Evolutionary conservation across 371 early-diverging fungal genomes (phyloP).

Genomic region (Batrachochytrium dendrobatidis): DNA sequence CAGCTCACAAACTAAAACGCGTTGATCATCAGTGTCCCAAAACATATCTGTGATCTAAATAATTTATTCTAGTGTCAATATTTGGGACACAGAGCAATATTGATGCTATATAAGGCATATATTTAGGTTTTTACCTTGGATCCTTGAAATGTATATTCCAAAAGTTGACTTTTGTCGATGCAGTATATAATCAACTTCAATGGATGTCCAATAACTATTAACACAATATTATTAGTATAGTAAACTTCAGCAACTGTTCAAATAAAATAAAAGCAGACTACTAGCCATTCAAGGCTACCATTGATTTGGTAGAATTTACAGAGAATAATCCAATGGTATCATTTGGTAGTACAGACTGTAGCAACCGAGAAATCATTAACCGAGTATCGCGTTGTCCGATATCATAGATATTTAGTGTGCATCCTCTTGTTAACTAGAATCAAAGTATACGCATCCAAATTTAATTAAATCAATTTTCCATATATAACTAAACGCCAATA

Average conservation of each 20-base stretch:
- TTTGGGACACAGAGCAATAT: slow-evolving; percentile 7
- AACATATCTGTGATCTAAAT: not conserved
- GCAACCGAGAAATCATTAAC: not conserved
- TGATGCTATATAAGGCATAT: not conserved
- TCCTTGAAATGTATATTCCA: slow-evolving; percentile 3
- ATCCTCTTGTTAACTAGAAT: no score
- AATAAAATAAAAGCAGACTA: not conserved
- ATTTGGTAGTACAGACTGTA: not conserved
- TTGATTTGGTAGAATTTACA: not conserved
- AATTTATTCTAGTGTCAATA: slow-evolving; percentile 6
- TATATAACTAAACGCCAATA: no score
- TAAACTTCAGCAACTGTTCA: not conserved
- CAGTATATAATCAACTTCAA: not conserved
- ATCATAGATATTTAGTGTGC: not conserved
- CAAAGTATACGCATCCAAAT: no score
- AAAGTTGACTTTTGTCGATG: not conserved
- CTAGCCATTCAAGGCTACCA: not conserved
- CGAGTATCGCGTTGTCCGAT: slow-evolving; percentile 1
- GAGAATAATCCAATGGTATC: not conserved
- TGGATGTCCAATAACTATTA: not conserved
- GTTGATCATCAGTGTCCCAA: slow-evolving; percentile 36
- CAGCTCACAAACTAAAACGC: slow-evolving; percentile 26
- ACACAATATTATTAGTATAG: not conserved
- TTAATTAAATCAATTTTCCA: no score
- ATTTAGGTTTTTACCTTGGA: not conserved